phyloP scores from a whole-genome alignment of 2,329 filamentous ascomycete species.

The Diaporthe humulicola region DNA sequence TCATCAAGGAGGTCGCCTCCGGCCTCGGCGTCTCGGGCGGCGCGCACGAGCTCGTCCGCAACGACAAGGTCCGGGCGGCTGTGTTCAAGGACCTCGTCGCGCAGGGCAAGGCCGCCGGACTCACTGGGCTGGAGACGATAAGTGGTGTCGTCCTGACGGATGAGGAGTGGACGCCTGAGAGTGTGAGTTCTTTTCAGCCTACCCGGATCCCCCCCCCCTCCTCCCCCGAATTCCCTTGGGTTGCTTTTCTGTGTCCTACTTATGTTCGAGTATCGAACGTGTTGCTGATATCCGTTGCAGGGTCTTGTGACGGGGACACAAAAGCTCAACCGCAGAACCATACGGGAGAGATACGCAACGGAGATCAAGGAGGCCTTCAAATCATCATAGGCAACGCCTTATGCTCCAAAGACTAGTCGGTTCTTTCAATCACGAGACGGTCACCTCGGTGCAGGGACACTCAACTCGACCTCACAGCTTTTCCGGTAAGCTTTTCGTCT shows the following conservation, averaged over 20 bases:
- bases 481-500: background rate
- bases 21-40: constrained; percentile 66
- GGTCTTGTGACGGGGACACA: constrained; percentile 73
- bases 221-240: background rate
- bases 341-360: constrained; percentile 64
- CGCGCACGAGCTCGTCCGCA: constrained; percentile 68
- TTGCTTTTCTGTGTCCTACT: background rate
- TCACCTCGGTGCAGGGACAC: background rate
- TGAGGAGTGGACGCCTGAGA: constrained; percentile 89
- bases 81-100: constrained; percentile 78
- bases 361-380: constrained; percentile 62
- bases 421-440: background rate
- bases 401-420: background rate
- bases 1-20: constrained; percentile 70
- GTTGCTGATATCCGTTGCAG: constrained; percentile 50
- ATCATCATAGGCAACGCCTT: background rate
- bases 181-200: constrained; percentile 70
- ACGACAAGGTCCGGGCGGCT: constrained; percentile 72
- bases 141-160: constrained; percentile 83
- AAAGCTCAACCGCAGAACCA: constrained; percentile 68
- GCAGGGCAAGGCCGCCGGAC: constrained; percentile 74
- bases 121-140: constrained; percentile 80
- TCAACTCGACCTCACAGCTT: background rate
- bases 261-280: constrained; percentile 26
- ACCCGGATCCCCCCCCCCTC: too few species aligned